Evolutionary conservation across 768 basidiomycete species (phyloP).

Genomic region (Multifurca ochricompacta): DNA sequence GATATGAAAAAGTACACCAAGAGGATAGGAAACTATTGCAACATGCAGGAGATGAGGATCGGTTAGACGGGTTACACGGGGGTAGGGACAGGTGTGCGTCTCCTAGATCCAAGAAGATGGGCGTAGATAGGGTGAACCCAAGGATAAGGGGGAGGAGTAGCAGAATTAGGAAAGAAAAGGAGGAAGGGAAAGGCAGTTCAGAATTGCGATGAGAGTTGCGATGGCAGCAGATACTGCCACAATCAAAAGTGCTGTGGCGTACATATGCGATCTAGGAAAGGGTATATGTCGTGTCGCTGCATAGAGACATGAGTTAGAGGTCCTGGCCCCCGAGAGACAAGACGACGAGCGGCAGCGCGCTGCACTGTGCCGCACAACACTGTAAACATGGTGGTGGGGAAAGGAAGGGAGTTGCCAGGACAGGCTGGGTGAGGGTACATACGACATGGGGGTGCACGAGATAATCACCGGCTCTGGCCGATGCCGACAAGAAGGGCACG

Average conservation of each 20-base stretch:
- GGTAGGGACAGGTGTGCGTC: constrained; percentile 1
- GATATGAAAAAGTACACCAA: constrained; percentile 11
- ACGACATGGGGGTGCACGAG: too few relatives aligned
- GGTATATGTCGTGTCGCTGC: constrained; percentile 8
- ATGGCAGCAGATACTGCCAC: not conserved
- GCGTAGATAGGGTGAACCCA: not conserved
- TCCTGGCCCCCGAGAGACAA: not conserved
- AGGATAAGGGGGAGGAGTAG: not conserved
- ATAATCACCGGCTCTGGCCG: constrained; percentile 15
- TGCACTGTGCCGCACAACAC: not conserved
- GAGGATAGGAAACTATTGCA: constrained; percentile 12
- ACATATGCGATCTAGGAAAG: constrained; percentile 6
- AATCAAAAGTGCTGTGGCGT: not conserved
- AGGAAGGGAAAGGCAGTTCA: not conserved
- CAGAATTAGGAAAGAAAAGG: not conserved
- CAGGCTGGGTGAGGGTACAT: not conserved
- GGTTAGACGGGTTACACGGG: not conserved
- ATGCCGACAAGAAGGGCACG: constrained; percentile 19
- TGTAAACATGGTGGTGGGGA: not conserved
- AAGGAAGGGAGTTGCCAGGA: not conserved
- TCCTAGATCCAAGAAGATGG: constrained; percentile 5
- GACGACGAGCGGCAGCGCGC: not conserved
- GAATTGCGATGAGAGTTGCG: constrained; percentile 8
- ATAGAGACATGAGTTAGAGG: not conserved
- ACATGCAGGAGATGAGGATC: constrained; percentile 4